Evolutionary conservation across 768 basidiomycete genomes (phyloP), one percentile per base, ranked within the genome.

Genomic region (Panaeolus cyanescens): DNA sequence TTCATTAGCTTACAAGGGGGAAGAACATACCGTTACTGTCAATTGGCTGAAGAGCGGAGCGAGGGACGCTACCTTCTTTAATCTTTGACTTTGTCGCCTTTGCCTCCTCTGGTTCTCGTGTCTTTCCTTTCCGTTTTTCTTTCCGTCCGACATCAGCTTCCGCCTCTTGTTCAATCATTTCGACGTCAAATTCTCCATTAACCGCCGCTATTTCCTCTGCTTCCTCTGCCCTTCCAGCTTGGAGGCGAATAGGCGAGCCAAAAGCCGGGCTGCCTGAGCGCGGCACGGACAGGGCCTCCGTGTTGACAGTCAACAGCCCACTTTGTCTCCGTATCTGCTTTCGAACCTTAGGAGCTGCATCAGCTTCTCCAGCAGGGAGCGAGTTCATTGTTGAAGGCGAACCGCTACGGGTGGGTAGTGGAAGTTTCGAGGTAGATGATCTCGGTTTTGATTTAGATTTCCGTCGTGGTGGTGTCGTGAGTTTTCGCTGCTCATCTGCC

Each of bases 241-340:
- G 80, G 64, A 82, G 74, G 45, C 85, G 80, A 31, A 81, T 78
- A 31, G 88, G 87, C 2, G 86, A 88, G 5, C 87, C 89, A 64
- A 88, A 85, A 1, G 87, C 87, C 2, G 89, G 90, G 64, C 89
- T 91, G 1, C 85, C 79, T 25, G 86, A 83, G 59, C 88, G 81
- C 8, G 81, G 85, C 17, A 79, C 78, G 22, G 80, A 68, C 22
- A 80, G 65, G 15, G 75, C 68, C 13, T 78, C 79, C 15, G 73
- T 74, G 59, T 71, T 74, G 19, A 82, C 72, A 60, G 75, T 80
- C 55, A 92, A 71, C 39, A 91, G 75, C 10, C 90, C 89, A 60
- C 83, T 84, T 67, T 81, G 82, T 50, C 81, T 68, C 62, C 81
- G 72, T 53, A 78, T 64, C 17, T 77, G 74, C 59, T 81, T 83